Base-by-base conservation (phyloP, 2,329 filamentous ascomycete genomes). In the Tolypocladium tropicale region DNA sequence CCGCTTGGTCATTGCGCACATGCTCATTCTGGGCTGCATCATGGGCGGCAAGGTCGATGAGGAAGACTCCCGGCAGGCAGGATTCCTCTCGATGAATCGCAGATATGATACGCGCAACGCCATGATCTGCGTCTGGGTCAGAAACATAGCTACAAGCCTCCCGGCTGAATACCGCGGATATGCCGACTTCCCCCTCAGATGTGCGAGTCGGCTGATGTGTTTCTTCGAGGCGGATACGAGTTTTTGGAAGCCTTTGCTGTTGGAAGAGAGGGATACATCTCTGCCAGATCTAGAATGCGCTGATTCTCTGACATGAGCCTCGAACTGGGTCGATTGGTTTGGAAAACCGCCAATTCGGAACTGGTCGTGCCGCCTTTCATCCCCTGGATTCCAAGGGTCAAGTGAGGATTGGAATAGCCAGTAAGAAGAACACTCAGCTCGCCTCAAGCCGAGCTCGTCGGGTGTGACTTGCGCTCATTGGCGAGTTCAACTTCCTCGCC, bases 61-160 rank as follows among this genome's bases (percentile, higher is more conserved):
- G 6, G 54, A 57, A 7, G 53, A 52, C 2, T 33, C 56, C 10
- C 55, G 49, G 25, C 55, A 56, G 16, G 4, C 51, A 25, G 9
- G 11, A n/a, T 28, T 21, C 10, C 34, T 23, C 4, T 30, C 52
- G 1, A 33, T 30, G 2, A 52, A 59, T 10, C 60, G 61, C 33
- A 61, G 63, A 0, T 58, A 60, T 14, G 58, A 63, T 21, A 60
- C 57, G 21, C 59, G 64, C 41, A 65, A 65, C 28, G 59, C 58
- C 25, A 66, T 68, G 57, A 69, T 68, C 4, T 63, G 72, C 41
- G 63, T 71, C 14, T 78, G 76, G 75, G 64, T 68, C 0, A 65
- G 71, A 43, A 58, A 63, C 32, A 70, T 76, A 12, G 66, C 69
- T 10, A 59, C 63, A 6, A 62, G 66, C 1, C 62, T 72, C 37